phyloP scores from a whole-genome alignment of 148 eudicot species.

The Arbutus unedo region DNA sequence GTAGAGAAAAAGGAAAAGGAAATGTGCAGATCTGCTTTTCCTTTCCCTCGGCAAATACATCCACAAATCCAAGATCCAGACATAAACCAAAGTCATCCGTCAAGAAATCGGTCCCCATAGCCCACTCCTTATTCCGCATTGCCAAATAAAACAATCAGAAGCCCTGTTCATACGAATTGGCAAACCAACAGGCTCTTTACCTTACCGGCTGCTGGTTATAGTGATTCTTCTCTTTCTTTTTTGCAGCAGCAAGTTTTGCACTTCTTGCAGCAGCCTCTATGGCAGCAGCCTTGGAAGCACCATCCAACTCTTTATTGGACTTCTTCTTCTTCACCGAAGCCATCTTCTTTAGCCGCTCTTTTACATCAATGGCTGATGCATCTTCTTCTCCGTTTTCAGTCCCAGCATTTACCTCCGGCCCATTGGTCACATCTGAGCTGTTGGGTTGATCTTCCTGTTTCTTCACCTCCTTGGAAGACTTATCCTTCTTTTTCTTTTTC shows the following conservation, averaged over 20 bases:
- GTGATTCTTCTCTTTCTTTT: conserved; percentile 67
- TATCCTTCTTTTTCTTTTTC: conserved; percentile 63
- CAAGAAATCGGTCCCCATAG: background rate
- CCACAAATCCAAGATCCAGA: background rate
- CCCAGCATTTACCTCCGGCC: conserved; percentile 28
- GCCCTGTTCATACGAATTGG: background rate
- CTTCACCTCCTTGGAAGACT: conserved; percentile 43
- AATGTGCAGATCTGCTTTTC: background rate
- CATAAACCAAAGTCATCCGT: background rate
- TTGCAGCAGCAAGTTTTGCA: conserved; percentile 59
- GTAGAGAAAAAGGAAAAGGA: background rate
- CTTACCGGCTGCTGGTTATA: conserved; percentile 67
- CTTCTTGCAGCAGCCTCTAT: conserved; percentile 60
- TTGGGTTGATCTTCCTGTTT: conserved; percentile 38
- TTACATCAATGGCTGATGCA: conserved; percentile 41
- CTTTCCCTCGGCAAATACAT: background rate
- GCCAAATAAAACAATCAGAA: conserved; percentile 9
- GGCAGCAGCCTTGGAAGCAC: conserved; percentile 50
- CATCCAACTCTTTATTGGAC: conserved; percentile 45
- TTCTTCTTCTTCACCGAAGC: conserved; percentile 57
- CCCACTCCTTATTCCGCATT: background rate
- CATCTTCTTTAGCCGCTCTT: conserved; percentile 58
- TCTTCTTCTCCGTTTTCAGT: conserved; percentile 41
- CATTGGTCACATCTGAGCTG: conserved; percentile 27
- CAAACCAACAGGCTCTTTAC: conserved; percentile 14